Percentiles rank a stretch among this genome's conserved stretches.
phyloP scores from a whole-genome alignment of 1,139 yeast genomes.

The Geotrichum aggregatum region DNA sequence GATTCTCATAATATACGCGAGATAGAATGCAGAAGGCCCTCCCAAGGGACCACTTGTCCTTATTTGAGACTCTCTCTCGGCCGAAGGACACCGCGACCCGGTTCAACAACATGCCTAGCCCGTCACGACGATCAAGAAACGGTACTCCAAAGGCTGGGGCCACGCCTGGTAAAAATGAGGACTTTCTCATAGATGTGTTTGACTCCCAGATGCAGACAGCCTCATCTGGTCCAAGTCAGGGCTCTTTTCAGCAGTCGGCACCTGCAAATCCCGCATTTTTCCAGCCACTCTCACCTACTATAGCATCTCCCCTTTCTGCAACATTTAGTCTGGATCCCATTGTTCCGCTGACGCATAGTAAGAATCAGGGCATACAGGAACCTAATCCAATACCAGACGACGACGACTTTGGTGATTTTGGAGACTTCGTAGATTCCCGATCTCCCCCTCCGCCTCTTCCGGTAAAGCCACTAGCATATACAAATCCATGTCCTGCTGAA shows the following conservation, averaged over 20 bases:
- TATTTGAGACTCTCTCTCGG: slow-evolving; percentile 21
- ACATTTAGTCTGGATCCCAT: neutral
- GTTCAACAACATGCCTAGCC: neutral
- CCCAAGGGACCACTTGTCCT: slow-evolving; percentile 15
- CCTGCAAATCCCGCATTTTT: neutral
- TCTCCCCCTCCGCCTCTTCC: neutral
- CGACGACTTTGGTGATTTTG: slow-evolving; percentile 28
- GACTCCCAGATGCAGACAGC: neutral
- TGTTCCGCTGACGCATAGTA: neutral
- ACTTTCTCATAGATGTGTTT: slow-evolving; percentile 1
- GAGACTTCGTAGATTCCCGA: slow-evolving; percentile 25
- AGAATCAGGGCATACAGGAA: neutral
- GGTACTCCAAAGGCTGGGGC: neutral
- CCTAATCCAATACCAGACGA: neutral
- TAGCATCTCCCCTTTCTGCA: neutral
- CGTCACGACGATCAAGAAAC: neutral
- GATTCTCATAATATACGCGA: no score
- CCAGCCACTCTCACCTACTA: slow-evolving; percentile 8
- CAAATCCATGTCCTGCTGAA: neutral
- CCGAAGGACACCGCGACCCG: neutral
- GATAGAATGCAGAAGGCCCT: neutral
- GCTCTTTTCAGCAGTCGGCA: neutral
- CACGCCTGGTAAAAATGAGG: neutral
- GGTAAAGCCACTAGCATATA: neutral
- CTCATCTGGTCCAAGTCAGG: neutral